Evolutionary conservation across 345 rosid genomes (phyloP).

Genomic region (Populus pruinosa): DNA sequence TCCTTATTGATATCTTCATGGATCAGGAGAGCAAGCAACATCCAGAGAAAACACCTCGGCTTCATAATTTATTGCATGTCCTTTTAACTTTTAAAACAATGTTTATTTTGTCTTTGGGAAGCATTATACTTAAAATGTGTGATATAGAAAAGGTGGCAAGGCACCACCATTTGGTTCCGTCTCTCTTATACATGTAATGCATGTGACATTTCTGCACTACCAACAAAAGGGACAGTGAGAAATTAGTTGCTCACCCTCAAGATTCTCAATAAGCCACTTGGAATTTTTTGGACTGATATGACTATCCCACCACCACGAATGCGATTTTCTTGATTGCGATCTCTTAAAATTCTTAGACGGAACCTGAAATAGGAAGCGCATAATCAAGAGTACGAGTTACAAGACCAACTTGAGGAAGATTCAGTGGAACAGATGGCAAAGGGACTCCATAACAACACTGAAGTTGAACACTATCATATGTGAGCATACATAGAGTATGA

Average conservation of each 20-base stretch:
- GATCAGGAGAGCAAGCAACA: neutral
- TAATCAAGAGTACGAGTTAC: neutral
- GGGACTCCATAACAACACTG: neutral
- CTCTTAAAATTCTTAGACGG: constrained; percentile 14
- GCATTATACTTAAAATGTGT: neutral
- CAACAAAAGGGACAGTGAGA: neutral
- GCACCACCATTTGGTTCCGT: neutral
- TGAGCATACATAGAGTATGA: neutral
- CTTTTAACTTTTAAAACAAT: neutral
- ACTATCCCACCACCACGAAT: constrained; percentile 41
- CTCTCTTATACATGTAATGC: neutral
- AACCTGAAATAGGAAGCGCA: constrained; percentile 14
- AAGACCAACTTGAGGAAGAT: neutral
- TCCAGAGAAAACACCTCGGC: neutral
- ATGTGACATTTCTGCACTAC: neutral
- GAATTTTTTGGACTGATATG: constrained; percentile 34
- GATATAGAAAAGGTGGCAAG: neutral
- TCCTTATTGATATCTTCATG: neutral
- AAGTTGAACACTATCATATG: neutral
- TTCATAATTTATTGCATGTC: neutral
- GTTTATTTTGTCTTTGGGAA: neutral
- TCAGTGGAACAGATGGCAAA: neutral
- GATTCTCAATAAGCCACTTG: constrained; percentile 46
- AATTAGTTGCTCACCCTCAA: constrained; percentile 39
- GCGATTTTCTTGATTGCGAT: constrained; percentile 25